Percentiles rank a stretch among this genome's conserved stretches.
These are phyloP conservation scores for Toxoplasma gondii DNA, from an alignment of 169 alveolate species.

Conservation along the genomic window DNA sequence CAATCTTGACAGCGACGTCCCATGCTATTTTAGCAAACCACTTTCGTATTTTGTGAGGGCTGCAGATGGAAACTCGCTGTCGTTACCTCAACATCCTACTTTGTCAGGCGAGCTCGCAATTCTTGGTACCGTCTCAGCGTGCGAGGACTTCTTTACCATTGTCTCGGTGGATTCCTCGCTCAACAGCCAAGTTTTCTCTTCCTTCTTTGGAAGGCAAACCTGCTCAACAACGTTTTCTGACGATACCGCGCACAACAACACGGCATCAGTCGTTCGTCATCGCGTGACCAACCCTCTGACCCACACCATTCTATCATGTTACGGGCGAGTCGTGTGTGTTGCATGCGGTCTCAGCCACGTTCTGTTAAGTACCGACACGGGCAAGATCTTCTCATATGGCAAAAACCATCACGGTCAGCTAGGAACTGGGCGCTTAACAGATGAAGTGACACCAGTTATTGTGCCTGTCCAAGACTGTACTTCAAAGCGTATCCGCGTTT, in stretches of 20 bases:
- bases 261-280: too few species aligned
- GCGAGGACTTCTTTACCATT: neutral
- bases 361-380: neutral
- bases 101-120: neutral
- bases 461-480: neutral
- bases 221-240: too few species aligned
- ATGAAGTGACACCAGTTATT: neutral
- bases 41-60: neutral
- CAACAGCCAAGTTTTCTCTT: neutral
- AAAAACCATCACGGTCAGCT: constrained; percentile 1
- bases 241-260: too few species aligned
- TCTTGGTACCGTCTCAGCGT: neutral
- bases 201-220: too few species aligned
- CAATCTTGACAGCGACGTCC: neutral
- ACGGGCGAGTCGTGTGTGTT: neutral
- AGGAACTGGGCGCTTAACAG: neutral
- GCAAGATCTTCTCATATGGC: neutral
- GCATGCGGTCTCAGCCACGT: constrained; percentile 31
- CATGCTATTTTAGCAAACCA: neutral
- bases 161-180: neutral
- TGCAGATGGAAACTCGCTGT: neutral
- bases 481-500: neutral
- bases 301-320: neutral
- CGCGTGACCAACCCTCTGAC: too few species aligned
- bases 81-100: neutral